Evolutionary conservation across 1,139 yeast species (phyloP), one percentile per base, ranked within the genome.

Genomic region (Geotrichum europaeum): DNA sequence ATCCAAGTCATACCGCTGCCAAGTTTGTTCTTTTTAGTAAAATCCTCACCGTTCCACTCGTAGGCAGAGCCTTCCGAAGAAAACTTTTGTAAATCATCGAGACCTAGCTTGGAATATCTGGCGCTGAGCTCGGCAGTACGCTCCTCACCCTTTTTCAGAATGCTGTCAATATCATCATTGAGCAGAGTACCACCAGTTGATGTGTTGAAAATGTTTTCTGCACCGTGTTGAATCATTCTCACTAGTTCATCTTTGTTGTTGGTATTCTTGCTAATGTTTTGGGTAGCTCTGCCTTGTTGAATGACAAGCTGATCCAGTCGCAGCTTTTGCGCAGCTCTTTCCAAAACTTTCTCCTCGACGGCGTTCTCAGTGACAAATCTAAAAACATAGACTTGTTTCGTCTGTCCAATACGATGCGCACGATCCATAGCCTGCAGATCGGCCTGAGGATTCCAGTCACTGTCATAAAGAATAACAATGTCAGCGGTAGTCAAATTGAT

Each of bases 371-470:
- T 92, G 34, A 94, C 96, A 76, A 94, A 90, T 68, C 99, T 79
- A 72, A 81, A 94, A 13, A 94, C 98, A 67, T 86, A 84, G 10
- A 94, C 99, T 75, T 94, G 99, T 71, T 94, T 94, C 72, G 89
- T 92, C 73, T 94, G 99, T 22, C 99, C 99, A 70, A 94, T 94
- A 77, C 99, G 84, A 74, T 94, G 99, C 0, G 99, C 99, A 72
- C 99, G 83, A 74, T 94, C 99, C 99, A 94, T 94, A 2, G 98
- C 98, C 75, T 94, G 99, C 70, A 94, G 80, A 78, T 94, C 99
- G 0, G 98, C 98, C 73, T 94, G 99, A 2, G 99, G 99, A 71
- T 94, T 94, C 99, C 99, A 94, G 75, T 94, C 99, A 1, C 96
- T 89, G 74, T 94, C 99, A 70, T 85, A 94, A 51, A 94, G 75